Evolutionary conservation across 2,329 filamentous ascomycete genomes (phyloP), one percentile per base, ranked within the genome.

Genomic region (Fusarium euwallaceae): DNA sequence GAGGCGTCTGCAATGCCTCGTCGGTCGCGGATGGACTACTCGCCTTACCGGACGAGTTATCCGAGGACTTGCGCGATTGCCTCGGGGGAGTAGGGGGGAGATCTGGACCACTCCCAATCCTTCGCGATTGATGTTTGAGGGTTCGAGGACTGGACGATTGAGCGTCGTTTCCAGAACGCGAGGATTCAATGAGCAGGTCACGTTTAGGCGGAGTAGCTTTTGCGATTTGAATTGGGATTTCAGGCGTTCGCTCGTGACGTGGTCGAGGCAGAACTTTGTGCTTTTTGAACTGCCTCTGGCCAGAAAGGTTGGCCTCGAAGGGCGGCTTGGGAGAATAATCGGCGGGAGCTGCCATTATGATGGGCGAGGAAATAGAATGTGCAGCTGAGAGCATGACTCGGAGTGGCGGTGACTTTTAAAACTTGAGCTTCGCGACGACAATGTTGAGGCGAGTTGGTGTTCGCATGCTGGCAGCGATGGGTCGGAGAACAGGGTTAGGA

Each of bases 21-120:
- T 83, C 83, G 43, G 81, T 79, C 51, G 81, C 80, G 16, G 83
- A 83, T 41, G 85, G 84, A 68, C 82, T 88, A 9, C 86, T 84
- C 16, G 84, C 82, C 27, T 82, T 77, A 58, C 82, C 84, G 11
- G 87, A 86, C 53, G 87, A 85, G 75, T 83, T 87, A 60, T 85
- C 85, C 4, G 89, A 91, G 10, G 89, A 89, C 58, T 87, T 88
- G 69, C 88, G 87, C 48, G 89, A 91, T 77, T 91, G 88, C 58
- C 87, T 87, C 17, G 91, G 91, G 56, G 91, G 91, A 29, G 91
- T 92, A n/a, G 90, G 90, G 45, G 91, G 91, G 41, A 88, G 83
- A 73, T 87, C 86, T 20, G 87, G 87, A 2, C 87, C 86, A 41
- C 82, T 83, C 60, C 83, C 82, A 70, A 86, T 83, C 48, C 83